Evolutionary conservation across 306 rosid genomes (phyloP), one percentile per base, ranked within the genome.

Genomic region (Prunus armeniaca): DNA sequence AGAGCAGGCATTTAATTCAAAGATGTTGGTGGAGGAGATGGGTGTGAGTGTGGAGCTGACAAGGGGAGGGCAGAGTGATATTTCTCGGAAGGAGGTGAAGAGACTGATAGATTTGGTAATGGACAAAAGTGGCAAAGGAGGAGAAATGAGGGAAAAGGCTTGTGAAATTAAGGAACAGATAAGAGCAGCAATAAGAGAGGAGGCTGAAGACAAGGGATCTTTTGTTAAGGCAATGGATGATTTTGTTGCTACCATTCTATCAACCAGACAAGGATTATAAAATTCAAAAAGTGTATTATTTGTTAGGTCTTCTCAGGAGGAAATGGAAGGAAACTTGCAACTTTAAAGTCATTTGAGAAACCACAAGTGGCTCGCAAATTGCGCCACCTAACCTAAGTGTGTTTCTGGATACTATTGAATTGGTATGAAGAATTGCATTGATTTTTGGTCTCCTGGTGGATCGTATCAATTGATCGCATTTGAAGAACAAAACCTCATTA

Each of bases 1-100:
- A 9, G 98, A 93, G 69, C 98, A 93, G 25, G 79, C 82, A 4
- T 88, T 82, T 63, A 93, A 91, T 49, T 78, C 91, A 5, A 93
- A 89, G 86, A 93, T 93, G 38, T 32, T 32, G 98, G 76, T 52
- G 83, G 98, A 93, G 77, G 97, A 91, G 56, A 81, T 84, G 86
- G 93, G 93, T 10, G 89, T 88, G 74, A 43, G 82, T 28, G 86
- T 88, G 75, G 93, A 87, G 77, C 76, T 91, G 43, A 77, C 90
- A 6, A 70, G 88, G 46, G 89, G 89, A 3, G 80, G 70, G 46
- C 86, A 84, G 74, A 65, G 69, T 51, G 76, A 68, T 6, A 17
- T 91, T 9, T 24, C 0, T 10, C 15, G 41, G 24, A 78, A 80
- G 32, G 28, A 57, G 25, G 97, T 89, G 84, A 85, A 78, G 90